Evolutionary conservation across 192 early-diverging fungal genomes (phyloP), one percentile per base, ranked within the genome.

Genomic region (Backusella macrospora): DNA sequence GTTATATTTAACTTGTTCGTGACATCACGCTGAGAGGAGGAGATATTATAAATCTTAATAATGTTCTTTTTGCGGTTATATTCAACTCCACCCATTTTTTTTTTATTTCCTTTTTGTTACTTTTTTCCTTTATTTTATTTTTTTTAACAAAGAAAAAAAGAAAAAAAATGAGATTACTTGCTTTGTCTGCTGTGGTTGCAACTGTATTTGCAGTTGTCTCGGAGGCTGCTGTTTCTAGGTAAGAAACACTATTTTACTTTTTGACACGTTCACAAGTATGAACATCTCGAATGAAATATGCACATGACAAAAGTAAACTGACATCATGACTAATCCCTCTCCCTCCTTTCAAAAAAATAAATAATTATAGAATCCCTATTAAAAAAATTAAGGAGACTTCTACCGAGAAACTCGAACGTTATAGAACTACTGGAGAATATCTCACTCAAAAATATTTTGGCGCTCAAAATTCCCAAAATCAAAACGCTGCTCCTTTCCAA

Each of bases 401-500:
- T 63, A 81, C 85, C 34, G 83, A 90, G 43, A 83, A 81, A 62
- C 69, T 91, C 48, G 83, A 87, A 42, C 90, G 91, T 66, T 89
- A 90, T 45, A 81, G 87, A 45, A 84, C 85, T 71, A 84, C 90
- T 14, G 87, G 91, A 59, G 77, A 81, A 21, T 89, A 90, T 78
- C 85, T 94, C 62, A 82, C 86, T 65, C 92, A 93, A 80, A 94
- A 94, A 81, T 94, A 94, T 86, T 91, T 92, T 87, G 87, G 85
- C 26, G 47, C 65, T 12, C 44, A 69, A 46, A 59, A 59, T 59
- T 18, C 21, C 52, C 21, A 59, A 23, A 59, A 59, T 23, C 52
- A 59, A 59, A 59, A 59, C 70, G 55, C 52, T 62, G 46, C 23
- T 38, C 62, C 18, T 59, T 59, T 59, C 52, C 52, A 59, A 59